Evolutionary conservation across 805 yeast species (phyloP).

Genomic region (Starmerella potacharoeniae): DNA sequence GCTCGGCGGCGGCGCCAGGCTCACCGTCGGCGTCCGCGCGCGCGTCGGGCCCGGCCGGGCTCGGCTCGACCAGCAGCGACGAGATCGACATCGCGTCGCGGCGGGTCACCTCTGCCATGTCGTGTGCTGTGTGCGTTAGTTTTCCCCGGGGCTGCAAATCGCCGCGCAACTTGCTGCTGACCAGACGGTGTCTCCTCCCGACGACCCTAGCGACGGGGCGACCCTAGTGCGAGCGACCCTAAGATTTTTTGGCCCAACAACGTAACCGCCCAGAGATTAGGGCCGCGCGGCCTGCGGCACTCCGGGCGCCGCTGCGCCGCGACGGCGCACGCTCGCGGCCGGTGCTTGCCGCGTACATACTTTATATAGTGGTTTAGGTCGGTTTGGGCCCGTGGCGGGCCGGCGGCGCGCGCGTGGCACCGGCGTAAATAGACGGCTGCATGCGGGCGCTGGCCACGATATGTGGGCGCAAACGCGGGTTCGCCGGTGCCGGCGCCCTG

Average conservation of each 20-base stretch:
- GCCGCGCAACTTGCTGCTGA: constrained; percentile 2
- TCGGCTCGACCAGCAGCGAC: constrained; percentile 14
- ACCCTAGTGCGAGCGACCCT: constrained; percentile 3
- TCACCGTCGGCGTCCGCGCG: not conserved
- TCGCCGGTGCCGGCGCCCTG: no score
- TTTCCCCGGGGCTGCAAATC: not conserved
- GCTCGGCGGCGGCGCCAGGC: constrained; percentile 5
- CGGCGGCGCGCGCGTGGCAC: no score
- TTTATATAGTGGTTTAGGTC: no score
- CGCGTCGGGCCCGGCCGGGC: constrained; percentile 1
- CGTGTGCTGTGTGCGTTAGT: not conserved
- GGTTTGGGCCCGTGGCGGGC: no score
- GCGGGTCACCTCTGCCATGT: constrained; percentile 16
- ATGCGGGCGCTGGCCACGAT: no score
- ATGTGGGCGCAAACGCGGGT: no score
- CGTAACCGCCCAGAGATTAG: constrained; percentile 4
- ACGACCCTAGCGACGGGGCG: constrained; percentile 1
- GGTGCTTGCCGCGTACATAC: not conserved
- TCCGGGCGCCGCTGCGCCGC: no score
- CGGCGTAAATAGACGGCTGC: no score
- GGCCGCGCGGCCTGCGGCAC: not conserved
- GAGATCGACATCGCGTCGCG: constrained; percentile 22
- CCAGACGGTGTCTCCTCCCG: constrained; percentile 4
- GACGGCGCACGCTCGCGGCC: no score
- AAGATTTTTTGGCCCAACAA: constrained; percentile 1